phyloP scores from a whole-genome alignment of 2,329 filamentous ascomycete genomes.

The Penicillium sp. region DNA sequence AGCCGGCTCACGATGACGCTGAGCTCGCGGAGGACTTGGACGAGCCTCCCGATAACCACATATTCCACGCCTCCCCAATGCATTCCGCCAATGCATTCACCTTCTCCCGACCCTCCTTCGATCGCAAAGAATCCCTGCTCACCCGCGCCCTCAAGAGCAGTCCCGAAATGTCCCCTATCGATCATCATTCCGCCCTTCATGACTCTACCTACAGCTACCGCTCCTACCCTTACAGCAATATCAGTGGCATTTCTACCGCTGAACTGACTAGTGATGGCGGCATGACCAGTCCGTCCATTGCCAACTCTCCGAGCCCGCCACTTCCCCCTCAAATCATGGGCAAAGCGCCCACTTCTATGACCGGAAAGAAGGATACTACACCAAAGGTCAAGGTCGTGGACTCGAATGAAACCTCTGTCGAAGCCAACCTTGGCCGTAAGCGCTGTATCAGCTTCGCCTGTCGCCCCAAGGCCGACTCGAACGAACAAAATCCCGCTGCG shows the following conservation, averaged over 20 bases:
- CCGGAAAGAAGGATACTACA: slow-evolving; percentile 12
- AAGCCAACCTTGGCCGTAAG: slow-evolving; percentile 66
- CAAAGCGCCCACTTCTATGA: slow-evolving; percentile 16
- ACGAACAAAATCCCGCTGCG: slow-evolving; percentile 25
- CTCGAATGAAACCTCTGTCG: slow-evolving; percentile 52
- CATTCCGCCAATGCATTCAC: slow-evolving; percentile 27
- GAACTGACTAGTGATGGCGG: slow-evolving; percentile 95
- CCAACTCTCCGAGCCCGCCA: slow-evolving; percentile 85
- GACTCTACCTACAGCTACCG: slow-evolving; percentile 55
- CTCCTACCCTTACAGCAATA: slow-evolving; percentile 60
- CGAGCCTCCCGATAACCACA: slow-evolving; percentile 69
- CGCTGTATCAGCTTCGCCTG: slow-evolving; percentile 92
- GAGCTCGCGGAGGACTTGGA: slow-evolving; percentile 73
- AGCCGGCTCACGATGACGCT: slow-evolving; percentile 46
- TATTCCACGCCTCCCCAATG: slow-evolving; percentile 26
- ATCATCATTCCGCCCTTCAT: slow-evolving; percentile 30
- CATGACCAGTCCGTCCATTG: slow-evolving; percentile 80
- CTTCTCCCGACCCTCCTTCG: slow-evolving; percentile 46
- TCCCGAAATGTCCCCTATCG: slow-evolving; percentile 48
- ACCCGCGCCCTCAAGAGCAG: slow-evolving; percentile 73
- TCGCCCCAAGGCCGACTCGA: slow-evolving; percentile 55
- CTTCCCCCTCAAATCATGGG: slow-evolving; percentile 45
- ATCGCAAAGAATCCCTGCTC: slow-evolving; percentile 72
- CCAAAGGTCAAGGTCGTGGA: slow-evolving; percentile 34
- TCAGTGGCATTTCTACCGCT: slow-evolving; percentile 75